Evolutionary conservation across 441 rosid species (phyloP).

Genomic region (Pelargonium myrrhifolium): DNA sequence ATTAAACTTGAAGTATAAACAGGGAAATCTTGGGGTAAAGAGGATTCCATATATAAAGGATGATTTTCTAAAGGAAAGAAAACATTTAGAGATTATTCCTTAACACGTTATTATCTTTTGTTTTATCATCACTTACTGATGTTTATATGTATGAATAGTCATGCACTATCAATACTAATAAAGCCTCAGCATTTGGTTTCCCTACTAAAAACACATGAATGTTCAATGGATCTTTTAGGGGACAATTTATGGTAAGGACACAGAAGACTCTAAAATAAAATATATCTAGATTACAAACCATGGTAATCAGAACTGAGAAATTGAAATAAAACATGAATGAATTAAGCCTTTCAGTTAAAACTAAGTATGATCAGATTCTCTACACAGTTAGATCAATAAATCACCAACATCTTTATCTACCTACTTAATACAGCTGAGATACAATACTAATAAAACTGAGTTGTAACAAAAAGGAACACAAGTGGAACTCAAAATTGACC

Average conservation of each 20-base stretch:
- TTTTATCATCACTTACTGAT: background rate
- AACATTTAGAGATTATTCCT: background rate
- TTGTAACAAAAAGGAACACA: too few species aligned
- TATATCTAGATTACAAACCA: background rate
- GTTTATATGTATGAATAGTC: background rate
- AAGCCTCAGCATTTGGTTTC: too few species aligned
- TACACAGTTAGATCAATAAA: too few species aligned
- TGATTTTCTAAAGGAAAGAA: background rate
- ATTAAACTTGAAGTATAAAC: background rate
- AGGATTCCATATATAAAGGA: too few species aligned
- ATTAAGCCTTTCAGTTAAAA: background rate
- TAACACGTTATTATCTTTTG: background rate
- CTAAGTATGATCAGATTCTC: too few species aligned
- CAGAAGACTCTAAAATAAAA: background rate
- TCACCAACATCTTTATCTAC: too few species aligned
- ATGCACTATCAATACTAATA: background rate
- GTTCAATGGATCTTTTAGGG: background rate
- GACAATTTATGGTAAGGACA: background rate
- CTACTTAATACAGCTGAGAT: too few species aligned
- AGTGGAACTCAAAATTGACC: too few species aligned
- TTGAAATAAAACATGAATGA: too few species aligned
- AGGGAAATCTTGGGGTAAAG: background rate
- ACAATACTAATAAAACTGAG: too few species aligned
- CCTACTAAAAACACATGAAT: background rate
- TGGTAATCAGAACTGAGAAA: background rate